Conservation (phyloP, 352 stramenopile genomes). For the Globisporangium nunn region DNA sequence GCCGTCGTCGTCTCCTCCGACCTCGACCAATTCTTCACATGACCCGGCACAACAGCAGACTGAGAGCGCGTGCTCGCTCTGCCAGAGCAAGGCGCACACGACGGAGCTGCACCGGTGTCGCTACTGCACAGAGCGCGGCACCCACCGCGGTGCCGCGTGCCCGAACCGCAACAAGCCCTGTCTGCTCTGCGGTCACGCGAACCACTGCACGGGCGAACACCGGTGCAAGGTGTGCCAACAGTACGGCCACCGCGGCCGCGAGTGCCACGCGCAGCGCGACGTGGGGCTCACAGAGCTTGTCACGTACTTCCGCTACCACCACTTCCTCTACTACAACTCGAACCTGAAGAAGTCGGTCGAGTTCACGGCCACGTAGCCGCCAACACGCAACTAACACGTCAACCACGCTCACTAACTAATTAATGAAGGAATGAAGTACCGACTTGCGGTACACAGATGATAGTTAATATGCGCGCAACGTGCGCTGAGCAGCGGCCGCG, state of each 20-base stretch:
- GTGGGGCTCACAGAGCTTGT: slow-evolving; percentile 74
- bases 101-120: slow-evolving; percentile 72
- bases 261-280: slow-evolving; percentile 77
- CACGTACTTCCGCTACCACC: slow-evolving; percentile 82
- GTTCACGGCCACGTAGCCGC: slow-evolving; percentile 36
- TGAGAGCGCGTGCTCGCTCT: slow-evolving; percentile 47
- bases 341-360: slow-evolving; percentile 86
- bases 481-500: slow-evolving; percentile 13
- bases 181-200: slow-evolving; percentile 59
- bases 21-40: background rate
- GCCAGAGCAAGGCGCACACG: slow-evolving; percentile 49
- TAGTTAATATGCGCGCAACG: slow-evolving; percentile 26
- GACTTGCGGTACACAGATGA: background rate
- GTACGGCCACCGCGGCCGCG: slow-evolving; percentile 73
- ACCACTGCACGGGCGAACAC: slow-evolving; percentile 77
- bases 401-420: too few species aligned
- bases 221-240: slow-evolving; percentile 78
- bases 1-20: slow-evolving; percentile 2
- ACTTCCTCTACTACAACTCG: slow-evolving; percentile 86
- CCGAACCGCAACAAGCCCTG: slow-evolving; percentile 67
- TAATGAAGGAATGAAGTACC: background rate
- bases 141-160: slow-evolving; percentile 63
- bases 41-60: background rate
- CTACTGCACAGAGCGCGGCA: slow-evolving; percentile 76
- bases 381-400: too few species aligned